These are phyloP conservation scores for Quercus variabilis DNA, from an alignment of 306 rosid genomes.

Conservation along the genomic window DNA sequence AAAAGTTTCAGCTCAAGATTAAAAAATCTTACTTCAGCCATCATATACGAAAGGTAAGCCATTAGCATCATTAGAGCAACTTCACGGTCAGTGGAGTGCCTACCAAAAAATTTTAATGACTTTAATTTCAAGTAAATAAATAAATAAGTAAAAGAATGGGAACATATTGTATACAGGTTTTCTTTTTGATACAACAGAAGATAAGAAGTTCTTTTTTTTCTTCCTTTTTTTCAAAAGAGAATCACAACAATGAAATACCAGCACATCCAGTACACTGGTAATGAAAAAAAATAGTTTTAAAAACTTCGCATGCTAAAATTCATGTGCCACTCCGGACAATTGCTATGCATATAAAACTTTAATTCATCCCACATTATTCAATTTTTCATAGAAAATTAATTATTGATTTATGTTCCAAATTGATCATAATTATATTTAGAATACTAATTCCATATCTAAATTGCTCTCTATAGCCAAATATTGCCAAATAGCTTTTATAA, in stretches of 20 bases:
- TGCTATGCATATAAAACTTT: neutral
- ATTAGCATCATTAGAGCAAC: constrained; percentile 58
- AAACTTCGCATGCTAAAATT: neutral
- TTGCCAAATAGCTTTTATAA: neutral
- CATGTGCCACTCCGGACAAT: neutral
- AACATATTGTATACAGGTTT: neutral
- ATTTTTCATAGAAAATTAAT: neutral
- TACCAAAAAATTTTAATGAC: constrained; percentile 11
- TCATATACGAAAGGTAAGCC: constrained; percentile 60
- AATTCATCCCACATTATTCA: neutral
- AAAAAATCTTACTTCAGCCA: constrained; percentile 46
- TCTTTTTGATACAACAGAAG: neutral
- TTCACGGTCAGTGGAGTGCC: constrained; percentile 66
- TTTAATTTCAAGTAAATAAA: neutral
- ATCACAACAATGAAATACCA: neutral
- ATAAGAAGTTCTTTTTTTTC: neutral
- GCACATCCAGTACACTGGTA: neutral
- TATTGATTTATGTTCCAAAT: neutral
- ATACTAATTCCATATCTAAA: neutral
- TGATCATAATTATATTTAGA: neutral
- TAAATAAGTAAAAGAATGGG: neutral
- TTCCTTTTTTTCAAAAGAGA: neutral
- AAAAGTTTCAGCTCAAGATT: constrained; percentile 7
- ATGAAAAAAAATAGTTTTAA: neutral
- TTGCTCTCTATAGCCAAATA: neutral